Conservation (phyloP, 257 asterid species). For the Perilla frutescens region DNA sequence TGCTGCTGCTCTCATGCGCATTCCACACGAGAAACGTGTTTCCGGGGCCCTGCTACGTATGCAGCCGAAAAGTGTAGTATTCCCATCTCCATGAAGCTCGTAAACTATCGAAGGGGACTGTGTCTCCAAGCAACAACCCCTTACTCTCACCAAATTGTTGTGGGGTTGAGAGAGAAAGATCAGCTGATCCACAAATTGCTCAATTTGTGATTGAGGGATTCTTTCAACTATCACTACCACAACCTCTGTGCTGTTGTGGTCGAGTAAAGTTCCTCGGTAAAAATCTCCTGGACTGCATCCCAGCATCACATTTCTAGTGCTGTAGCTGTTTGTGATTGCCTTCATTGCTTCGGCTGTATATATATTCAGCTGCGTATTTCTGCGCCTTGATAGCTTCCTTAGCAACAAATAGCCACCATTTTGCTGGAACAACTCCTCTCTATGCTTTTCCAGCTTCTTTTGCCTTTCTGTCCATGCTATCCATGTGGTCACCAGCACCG, state of each 20-base stretch:
- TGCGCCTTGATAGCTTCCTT: background rate
- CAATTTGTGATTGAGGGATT: background rate
- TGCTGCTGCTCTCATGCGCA: slow-evolving; percentile 26
- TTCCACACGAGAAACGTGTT: background rate
- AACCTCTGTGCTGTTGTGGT: background rate
- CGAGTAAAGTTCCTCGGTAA: slow-evolving; percentile 6
- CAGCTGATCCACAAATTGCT: slow-evolving; percentile 26
- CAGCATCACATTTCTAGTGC: background rate
- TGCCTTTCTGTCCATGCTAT: background rate
- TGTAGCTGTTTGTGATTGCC: slow-evolving; percentile 12
- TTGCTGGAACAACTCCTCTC: background rate
- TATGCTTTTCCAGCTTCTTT: background rate
- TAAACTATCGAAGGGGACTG: slow-evolving; percentile 13
- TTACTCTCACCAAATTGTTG: slow-evolving; percentile 18
- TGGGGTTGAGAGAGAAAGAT: slow-evolving; percentile 27
- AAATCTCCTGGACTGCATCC: slow-evolving; percentile 2
- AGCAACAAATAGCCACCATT: slow-evolving; percentile 22
- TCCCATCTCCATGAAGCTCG: slow-evolving; percentile 7
- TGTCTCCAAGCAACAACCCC: slow-evolving; percentile 30
- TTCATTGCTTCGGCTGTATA: background rate
- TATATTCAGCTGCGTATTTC: background rate
- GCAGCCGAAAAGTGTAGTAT: background rate
- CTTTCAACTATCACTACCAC: slow-evolving; percentile 4
- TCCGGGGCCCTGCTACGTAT: background rate
- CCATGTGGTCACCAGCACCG: background rate